Base-by-base conservation (phyloP, 345 rosid genomes). In the Conringia planisiliqua region DNA sequence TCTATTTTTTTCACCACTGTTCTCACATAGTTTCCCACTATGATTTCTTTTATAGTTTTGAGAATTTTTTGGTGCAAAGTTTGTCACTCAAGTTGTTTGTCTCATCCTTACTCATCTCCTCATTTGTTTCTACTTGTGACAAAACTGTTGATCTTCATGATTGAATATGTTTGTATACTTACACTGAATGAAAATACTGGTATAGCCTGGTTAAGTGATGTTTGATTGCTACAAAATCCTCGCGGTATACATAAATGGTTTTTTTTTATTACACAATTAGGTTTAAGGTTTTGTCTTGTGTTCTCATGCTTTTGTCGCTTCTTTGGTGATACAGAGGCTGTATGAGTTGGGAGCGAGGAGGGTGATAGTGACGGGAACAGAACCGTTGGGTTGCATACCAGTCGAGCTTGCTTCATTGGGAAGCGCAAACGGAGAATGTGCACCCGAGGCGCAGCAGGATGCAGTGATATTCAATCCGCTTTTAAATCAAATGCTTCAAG, bases 361-460 rank as follows among this genome's bases (percentile, higher is more conserved):
- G 70, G 91, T 89, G 14, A 54, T 93, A 78, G 96, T 93, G 62
- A 85, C 89, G 0, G 97, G 97, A 8, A 93, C 92, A 0, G 97
- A 96, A 57, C 96, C 98, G 3, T 3, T 91, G 57, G 91, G 96
- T 0, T 89, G 97, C 42, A 92, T 83, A 11, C 96, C 94, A 1
- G 89, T 94, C 0, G 86, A 91, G 61, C 71, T 84, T 2, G 97
- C 94, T 7, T 40, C 72, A 50, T 44, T 68, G 0, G 57, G 79
- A 38, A 75, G 97, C 81, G 76, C 68, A 12, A 85, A 82, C 2
- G 96, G 98, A 22, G 89, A 86, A 66, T 93, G 98, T 13, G 71
- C 88, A 1, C 85, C 52, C 0, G 96, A 89, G 63, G 83, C 90
- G 24, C 86, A 88, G 54, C 39, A 85, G 60, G 98, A 97, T 1